Base-by-base conservation (phyloP, 1,139 yeast genomes). In the Yamadazyma songkhlaensis region DNA sequence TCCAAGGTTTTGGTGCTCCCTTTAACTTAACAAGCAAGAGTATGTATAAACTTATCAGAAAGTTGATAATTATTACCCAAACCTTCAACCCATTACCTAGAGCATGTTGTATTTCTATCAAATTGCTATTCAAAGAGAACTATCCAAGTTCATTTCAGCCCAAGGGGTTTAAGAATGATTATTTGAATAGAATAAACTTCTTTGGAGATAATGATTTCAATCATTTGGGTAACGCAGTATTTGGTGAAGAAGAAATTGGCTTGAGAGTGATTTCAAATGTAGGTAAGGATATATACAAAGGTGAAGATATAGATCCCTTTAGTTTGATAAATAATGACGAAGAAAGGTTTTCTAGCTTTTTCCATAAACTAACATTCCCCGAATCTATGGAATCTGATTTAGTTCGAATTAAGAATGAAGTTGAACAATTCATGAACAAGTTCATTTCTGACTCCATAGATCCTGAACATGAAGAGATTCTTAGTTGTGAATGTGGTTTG, bases 31-130 rank as follows among this genome's bases (percentile, higher is more conserved):
- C 71, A 7, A 36, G 42, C 27, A 44, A 39, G 15, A 36, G 38
- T 11, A 42, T 43, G 8, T 21, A 12, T 9, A 75, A 71, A 41
- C 71, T 77, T 36, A 64, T 78, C 61, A 66, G 67, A 47, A 57
- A 73, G 40, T 64, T 78, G 37, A 72, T 78, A 21, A 59, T 75
- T 1, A 54, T 72, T n/a, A 74, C 81, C 0, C 83, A 78, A 50
- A 58, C 72, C 0, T 57, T 78, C 25, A 70, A 74, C 15, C 67
- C 76, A 0, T 50, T 77, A 26, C 82, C 82, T 1, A n/a, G n/a
- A n/a, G n/a, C n/a, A n/a, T n/a, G n/a, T n/a, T n/a, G n/a, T 20
- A 31, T 40, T 20, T 40, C 39, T 1, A 62, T 79, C 60, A 62
- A 76, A 41, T 53, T 79, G 37, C 42, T 74, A 43, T 77, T 70